Evolutionary conservation across 345 rosid genomes (phyloP).

Genomic region (Leavenworthia alabamica): DNA sequence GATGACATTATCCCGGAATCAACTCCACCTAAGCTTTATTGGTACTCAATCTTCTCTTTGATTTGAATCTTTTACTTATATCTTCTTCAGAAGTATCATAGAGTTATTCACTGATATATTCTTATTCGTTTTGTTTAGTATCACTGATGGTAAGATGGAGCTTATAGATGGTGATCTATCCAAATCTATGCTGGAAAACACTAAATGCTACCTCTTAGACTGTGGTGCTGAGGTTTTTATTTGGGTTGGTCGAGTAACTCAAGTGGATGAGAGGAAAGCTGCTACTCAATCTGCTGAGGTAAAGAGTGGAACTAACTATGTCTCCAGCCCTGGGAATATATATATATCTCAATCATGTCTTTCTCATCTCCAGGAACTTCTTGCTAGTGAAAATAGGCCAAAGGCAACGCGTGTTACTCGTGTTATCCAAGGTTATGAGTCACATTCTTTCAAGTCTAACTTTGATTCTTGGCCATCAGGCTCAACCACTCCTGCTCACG

Average conservation of each 20-base stretch:
- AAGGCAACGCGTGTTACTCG: conserved; percentile 70
- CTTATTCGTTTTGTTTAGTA: conserved; percentile 35
- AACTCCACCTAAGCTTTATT: conserved; percentile 67
- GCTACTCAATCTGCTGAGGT: conserved; percentile 90
- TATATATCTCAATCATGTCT: background rate
- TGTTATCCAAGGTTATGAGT: conserved; percentile 91
- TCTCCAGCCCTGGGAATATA: no score
- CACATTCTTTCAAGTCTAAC: conserved; percentile 79
- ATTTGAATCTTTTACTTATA: background rate
- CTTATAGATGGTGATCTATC: conserved; percentile 73
- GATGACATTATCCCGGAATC: conserved; percentile 70
- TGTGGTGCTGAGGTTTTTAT: conserved; percentile 82
- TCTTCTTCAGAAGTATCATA: background rate
- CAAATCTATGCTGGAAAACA: conserved; percentile 74
- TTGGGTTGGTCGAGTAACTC: conserved; percentile 97
- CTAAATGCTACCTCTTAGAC: conserved; percentile 74
- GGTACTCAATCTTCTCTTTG: conserved; percentile 40
- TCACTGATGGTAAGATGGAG: conserved; percentile 55
- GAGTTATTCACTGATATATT: conserved; percentile 20
- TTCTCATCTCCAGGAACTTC: conserved; percentile 54
- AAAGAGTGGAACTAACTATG: conserved; percentile 21
- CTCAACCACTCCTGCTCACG: conserved; percentile 61
- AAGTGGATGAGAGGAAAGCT: conserved; percentile 93
- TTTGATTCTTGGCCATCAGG: conserved; percentile 97
- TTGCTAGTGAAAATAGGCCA: conserved; percentile 75